These are phyloP conservation scores for Fusarium newnesense DNA, from an alignment of 2,329 filamentous ascomycete genomes.

Conservation along the genomic window DNA sequence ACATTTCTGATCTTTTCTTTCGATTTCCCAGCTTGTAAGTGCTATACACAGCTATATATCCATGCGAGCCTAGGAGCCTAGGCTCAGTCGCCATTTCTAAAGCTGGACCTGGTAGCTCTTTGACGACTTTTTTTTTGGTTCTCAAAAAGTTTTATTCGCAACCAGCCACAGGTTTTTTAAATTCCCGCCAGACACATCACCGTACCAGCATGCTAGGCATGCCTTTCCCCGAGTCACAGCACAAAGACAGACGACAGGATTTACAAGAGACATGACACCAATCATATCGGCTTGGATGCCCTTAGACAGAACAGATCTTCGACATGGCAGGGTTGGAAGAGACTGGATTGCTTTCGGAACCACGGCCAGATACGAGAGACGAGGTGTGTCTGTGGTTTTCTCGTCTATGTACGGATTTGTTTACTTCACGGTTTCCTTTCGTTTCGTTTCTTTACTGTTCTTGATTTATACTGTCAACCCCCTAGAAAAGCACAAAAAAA, in stretches of 20 bases:
- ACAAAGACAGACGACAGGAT: conserved; percentile 1
- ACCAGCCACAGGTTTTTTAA: neutral
- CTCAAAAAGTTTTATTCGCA: neutral
- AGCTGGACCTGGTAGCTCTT: neutral
- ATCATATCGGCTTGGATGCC: conserved; percentile 1
- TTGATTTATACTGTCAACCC: neutral
- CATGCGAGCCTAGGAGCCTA: conserved; percentile 5
- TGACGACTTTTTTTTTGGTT: neutral
- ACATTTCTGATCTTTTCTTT: neutral
- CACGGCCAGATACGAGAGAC: neutral
- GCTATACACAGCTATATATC: neutral
- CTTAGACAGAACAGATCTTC: conserved; percentile 17
- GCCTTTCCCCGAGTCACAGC: neutral
- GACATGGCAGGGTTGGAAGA: conserved; percentile 4
- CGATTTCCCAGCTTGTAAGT: neutral
- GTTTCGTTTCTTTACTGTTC: neutral
- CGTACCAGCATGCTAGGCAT: conserved; percentile 9
- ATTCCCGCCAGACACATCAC: neutral
- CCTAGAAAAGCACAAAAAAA: conserved; percentile 29
- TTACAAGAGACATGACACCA: neutral
- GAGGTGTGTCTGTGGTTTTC: conserved; percentile 2
- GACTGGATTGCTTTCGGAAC: conserved; percentile 18
- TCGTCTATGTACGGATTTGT: conserved; percentile 15
- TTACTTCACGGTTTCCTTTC: neutral
- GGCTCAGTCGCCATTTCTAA: neutral